Evolutionary conservation across 768 basidiomycete genomes (phyloP).

Genomic region (Tricholoma flavovirens): DNA sequence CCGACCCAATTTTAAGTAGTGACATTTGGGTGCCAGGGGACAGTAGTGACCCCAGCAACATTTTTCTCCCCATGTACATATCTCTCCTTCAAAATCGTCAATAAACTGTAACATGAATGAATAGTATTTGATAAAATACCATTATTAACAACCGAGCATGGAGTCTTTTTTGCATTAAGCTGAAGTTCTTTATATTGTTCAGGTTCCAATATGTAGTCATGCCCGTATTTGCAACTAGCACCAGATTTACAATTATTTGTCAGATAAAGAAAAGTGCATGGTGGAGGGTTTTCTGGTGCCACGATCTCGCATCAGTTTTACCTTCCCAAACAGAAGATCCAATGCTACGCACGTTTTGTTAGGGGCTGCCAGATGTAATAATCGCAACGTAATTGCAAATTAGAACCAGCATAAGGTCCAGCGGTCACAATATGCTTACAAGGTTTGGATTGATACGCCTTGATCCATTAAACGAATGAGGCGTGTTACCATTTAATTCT

Average conservation of each 20-base stretch:
- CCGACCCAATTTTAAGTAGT: constrained; percentile 44
- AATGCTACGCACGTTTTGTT: constrained; percentile 49
- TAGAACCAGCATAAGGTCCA: neutral
- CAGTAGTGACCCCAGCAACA: constrained; percentile 54
- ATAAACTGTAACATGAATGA: constrained; percentile 5
- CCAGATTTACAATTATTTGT: constrained; percentile 53
- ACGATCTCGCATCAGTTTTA: constrained; percentile 10
- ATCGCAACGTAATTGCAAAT: neutral
- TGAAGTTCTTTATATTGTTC: constrained; percentile 51
- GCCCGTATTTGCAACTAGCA: constrained; percentile 51
- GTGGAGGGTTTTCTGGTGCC: constrained; percentile 50
- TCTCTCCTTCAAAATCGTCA: constrained; percentile 35
- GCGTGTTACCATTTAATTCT: constrained; percentile 19
- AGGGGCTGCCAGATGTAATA: constrained; percentile 34
- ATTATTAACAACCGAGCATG: constrained; percentile 53
- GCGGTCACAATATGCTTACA: constrained; percentile 27
- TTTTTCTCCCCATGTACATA: constrained; percentile 52
- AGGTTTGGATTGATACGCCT: constrained; percentile 47
- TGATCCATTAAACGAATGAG: constrained; percentile 30
- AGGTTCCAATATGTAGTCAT: constrained; percentile 51
- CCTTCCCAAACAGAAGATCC: constrained; percentile 2
- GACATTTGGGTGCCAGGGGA: constrained; percentile 36
- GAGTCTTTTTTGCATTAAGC: constrained; percentile 53
- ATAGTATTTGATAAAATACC: constrained; percentile 25
- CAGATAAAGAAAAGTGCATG: constrained; percentile 64